Conservation (phyloP, 2,329 filamentous ascomycete species). For the Dactylonectria estremocensis region DNA sequence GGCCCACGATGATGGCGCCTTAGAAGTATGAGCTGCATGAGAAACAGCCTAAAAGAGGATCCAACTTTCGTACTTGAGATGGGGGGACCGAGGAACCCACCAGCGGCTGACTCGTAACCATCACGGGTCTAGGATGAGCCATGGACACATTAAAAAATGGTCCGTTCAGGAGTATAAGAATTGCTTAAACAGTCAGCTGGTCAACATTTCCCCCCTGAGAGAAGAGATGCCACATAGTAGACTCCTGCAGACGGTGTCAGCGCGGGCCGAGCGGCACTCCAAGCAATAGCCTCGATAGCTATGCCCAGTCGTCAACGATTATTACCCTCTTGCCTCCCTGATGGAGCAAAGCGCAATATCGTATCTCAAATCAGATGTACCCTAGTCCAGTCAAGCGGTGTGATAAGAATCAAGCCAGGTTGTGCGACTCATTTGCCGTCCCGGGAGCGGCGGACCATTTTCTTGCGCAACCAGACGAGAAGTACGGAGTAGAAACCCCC, state of each 20-base stretch:
- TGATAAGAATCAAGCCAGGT: slow-evolving; percentile 17
- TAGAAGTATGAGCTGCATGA: slow-evolving; percentile 30
- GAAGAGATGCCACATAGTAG: neutral
- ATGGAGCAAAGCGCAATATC: neutral
- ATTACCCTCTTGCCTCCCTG: neutral
- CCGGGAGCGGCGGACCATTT: slow-evolving; percentile 4
- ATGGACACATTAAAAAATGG: neutral
- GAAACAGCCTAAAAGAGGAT: slow-evolving; percentile 13
- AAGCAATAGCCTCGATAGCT: neutral
- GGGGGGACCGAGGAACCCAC: slow-evolving; percentile 12
- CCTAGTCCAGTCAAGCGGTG: slow-evolving; percentile 27
- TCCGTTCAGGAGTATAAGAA: neutral
- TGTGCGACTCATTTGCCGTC: slow-evolving; percentile 22
- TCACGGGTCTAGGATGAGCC: slow-evolving; percentile 23
- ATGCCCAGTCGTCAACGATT: neutral
- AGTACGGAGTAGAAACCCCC: slow-evolving; percentile 10
- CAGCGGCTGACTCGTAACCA: slow-evolving; percentile 28
- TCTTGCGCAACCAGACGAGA: slow-evolving; percentile 6
- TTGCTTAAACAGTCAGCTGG: neutral
- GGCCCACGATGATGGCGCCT: slow-evolving; percentile 25
- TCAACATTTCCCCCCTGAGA: neutral
- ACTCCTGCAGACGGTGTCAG: neutral
- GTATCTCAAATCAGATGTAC: slow-evolving; percentile 2
- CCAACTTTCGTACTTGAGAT: neutral
- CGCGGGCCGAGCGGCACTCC: neutral